Conservation (phyloP, 1,284 basidiomycete species). For the Taiwanofungus camphoratus region DNA sequence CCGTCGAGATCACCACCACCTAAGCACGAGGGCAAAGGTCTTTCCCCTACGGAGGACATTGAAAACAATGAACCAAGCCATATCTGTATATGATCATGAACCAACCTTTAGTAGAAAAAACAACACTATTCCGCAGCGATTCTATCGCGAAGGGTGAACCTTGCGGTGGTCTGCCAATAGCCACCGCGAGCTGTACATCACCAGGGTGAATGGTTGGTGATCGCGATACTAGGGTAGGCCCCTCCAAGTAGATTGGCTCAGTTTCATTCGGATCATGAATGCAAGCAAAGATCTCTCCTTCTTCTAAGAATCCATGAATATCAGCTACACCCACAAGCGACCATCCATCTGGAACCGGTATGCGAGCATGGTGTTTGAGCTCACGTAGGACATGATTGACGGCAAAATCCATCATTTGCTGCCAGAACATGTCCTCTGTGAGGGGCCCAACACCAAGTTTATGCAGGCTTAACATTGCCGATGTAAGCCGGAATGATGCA, state of each 20-base stretch:
- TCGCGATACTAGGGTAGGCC: constrained; percentile 51
- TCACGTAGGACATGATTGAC: constrained; percentile 59
- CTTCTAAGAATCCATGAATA: constrained; percentile 42
- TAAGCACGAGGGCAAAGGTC: constrained; percentile 54
- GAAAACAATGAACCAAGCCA: background rate
- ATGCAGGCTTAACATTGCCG: constrained; percentile 33
- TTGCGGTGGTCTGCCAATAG: constrained; percentile 52
- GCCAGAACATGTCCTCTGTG: constrained; percentile 42
- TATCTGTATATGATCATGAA: background rate
- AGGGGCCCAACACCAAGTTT: constrained; percentile 29
- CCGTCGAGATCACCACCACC: constrained; percentile 67
- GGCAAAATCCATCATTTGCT: constrained; percentile 45
- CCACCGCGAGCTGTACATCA: constrained; percentile 55
- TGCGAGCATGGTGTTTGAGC: constrained; percentile 62
- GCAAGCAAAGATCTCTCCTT: constrained; percentile 55
- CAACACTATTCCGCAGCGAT: constrained; percentile 48
- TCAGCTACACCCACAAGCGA: constrained; percentile 69
- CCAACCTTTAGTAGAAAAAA: constrained; percentile 51
- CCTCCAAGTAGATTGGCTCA: constrained; percentile 43
- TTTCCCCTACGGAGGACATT: constrained; percentile 33
- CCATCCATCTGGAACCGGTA: constrained; percentile 55
- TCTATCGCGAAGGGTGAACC: constrained; percentile 48
- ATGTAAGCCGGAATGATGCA: constrained; percentile 33
- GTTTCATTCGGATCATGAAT: constrained; percentile 35
- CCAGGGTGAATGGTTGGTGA: constrained; percentile 66